A percentile compares a stretch with the other conserved stretches of the same genome.
Evolutionary conservation across 257 asterid genomes (phyloP).

Genomic region (Capsicum baccatum): DNA sequence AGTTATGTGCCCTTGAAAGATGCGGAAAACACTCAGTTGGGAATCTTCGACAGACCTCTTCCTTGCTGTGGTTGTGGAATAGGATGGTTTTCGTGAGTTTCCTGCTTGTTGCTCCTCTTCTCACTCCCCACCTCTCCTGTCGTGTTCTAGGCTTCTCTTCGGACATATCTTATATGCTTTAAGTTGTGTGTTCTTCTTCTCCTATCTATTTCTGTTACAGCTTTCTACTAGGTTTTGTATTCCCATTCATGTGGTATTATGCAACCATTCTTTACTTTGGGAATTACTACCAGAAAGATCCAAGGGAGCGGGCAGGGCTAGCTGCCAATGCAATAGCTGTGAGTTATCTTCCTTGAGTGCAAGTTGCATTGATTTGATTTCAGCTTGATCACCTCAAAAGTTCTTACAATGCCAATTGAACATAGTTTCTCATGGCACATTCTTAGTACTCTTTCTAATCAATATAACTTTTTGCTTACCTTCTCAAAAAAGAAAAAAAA

Average conservation of each 20-base stretch:
- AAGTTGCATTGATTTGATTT: slow-evolving; percentile 8
- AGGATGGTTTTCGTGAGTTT: slow-evolving; percentile 90
- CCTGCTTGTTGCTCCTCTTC: background rate
- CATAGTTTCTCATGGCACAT: background rate
- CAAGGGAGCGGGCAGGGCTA: slow-evolving; percentile 97
- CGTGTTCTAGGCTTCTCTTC: slow-evolving; percentile 57
- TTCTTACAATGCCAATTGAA: background rate
- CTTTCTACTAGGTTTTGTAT: slow-evolving; percentile 47
- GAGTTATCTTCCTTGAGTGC: slow-evolving; percentile 40
- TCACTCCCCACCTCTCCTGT: slow-evolving; percentile 27
- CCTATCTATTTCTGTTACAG: slow-evolving; percentile 9
- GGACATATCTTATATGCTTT: slow-evolving; percentile 35
- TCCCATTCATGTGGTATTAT: slow-evolving; percentile 92
- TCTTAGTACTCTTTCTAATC: background rate
- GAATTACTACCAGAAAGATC: slow-evolving; percentile 86
- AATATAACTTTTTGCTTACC: background rate
- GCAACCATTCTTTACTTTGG: slow-evolving; percentile 90
- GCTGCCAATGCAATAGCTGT: slow-evolving; percentile 97
- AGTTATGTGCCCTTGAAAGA: slow-evolving; percentile 64
- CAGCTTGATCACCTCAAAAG: background rate
- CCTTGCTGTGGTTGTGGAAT: slow-evolving; percentile 96
- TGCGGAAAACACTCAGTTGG: slow-evolving; percentile 66
- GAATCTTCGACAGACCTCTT: slow-evolving; percentile 82
- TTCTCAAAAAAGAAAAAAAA: background rate
- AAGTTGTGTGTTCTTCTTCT: slow-evolving; percentile 23